Base-by-base conservation (phyloP, 2,329 filamentous ascomycete species). In the Colletotrichum euphorbiae region DNA sequence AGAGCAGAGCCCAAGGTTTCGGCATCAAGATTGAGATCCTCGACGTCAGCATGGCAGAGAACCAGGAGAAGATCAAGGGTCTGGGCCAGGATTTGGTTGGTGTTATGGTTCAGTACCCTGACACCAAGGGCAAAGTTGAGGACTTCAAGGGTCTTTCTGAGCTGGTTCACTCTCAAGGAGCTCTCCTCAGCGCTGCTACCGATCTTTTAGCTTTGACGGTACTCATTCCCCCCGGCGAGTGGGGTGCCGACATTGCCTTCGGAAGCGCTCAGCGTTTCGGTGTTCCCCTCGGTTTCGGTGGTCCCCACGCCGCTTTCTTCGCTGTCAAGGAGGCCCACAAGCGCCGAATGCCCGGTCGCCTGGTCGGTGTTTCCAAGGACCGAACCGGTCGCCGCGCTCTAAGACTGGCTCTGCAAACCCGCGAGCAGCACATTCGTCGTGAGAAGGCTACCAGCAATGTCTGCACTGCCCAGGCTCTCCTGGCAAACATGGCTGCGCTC, bases 401-500 rank as follows among this genome's bases (percentile, higher is more conserved):
- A 72, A 87, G 95, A 74, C 82, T 98, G 75, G 92, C 95, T 17
- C 83, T 98, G 59, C 95, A 98, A 81, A 98, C 95, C 9, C 87
- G 95, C 74, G 95, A 98, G 81, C 95, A 98, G 82, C 95, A 98
- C 78, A 98, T 98, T 77, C 89, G 95, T 72, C 89, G 95, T 75
- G 95, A 98, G 79, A 98, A 98, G 86, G 95, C 95, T 1, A 98
- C 95, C 2, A 97, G 94, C 83, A 98, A 98, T 77, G 94, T 98
- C 68, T 98, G 95, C 83, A 98, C 95, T 1, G 94, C 95, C 1
- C 95, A 98, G 80, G 95, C 95, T 8, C 83, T 98, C 28, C 84
- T 98, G 58, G 95, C 95, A 42, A 98, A 98, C 79, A 98, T 98
- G 93, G 95, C 90, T 73, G 93, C 94, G 62, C 91, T 98, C 82